Base-by-base conservation (phyloP, 2,329 filamentous ascomycete genomes). In the Botrytis medusae region DNA sequence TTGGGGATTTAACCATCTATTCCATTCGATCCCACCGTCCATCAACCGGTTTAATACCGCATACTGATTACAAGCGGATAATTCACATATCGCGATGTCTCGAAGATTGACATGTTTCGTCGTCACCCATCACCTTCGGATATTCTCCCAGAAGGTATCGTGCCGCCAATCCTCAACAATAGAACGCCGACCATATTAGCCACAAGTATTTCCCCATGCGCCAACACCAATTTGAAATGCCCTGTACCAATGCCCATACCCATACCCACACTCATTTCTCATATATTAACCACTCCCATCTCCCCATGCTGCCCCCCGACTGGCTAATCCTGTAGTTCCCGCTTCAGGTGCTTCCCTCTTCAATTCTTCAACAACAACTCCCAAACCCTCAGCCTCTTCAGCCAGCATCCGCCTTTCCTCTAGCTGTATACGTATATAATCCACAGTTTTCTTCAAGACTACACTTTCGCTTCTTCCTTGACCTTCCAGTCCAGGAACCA, bases 401-500 rank as follows among this genome's bases (percentile, higher is more conserved):
- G 87, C 83, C 64, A 88, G 79, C 68, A 83, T 82, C 65, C 84
- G 82, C 63, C 87, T 82, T 78, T 88, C 87, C 74, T 85, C 83
- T 22, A 88, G 77, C 74, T 87, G 82, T 73, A 84, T 78, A 25
- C 84, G 84, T 76, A 88, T 86, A 77, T 85, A 87, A 51, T 88
- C 86, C 5, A 88, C 86, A 2, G 86, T 82, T 79, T 88, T 88
- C 74, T 87, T 86, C 64, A 93, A 82, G 60, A 93, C 90, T 61
- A 91, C 85, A 71, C 90, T 90, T 81, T 93, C 91, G 78, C 89
- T 92, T 64, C 90, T 86, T 9, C 90, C 91, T 78, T 92, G 89
- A 1, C 91, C 91, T 76, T 90, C 86, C 74, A 92, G 85, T 4
- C 89, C 90, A 0, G 91, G 91, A n/a, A 92, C 90, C 62, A 92